phyloP scores from a whole-genome alignment of 495 filamentous ascomycete species.

The Xylaria nigripes region DNA sequence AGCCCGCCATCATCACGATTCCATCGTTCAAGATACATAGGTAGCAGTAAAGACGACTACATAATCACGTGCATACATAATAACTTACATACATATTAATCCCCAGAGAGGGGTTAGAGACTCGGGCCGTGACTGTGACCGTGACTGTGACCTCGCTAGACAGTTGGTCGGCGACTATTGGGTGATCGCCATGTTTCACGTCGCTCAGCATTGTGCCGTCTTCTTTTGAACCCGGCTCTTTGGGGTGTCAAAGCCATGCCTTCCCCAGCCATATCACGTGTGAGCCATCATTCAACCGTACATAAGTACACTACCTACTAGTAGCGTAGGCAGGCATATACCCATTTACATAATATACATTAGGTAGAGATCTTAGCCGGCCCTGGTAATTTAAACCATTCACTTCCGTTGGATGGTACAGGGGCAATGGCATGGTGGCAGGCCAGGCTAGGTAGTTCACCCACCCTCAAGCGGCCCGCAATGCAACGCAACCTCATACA shows the following conservation, averaged over 20 bases:
- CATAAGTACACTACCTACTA: too few relatives aligned
- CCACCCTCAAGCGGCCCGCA: slow-evolving; percentile 3
- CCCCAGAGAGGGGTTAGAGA: too few relatives aligned
- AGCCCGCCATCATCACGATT: not conserved
- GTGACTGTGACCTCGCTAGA: slow-evolving; percentile 1
- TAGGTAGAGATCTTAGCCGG: not conserved
- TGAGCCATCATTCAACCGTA: slow-evolving; percentile 4
- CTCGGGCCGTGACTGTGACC: not conserved
- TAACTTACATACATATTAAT: not conserved
- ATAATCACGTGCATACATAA: not conserved
- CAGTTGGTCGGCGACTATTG: not conserved
- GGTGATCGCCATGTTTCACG: slow-evolving; percentile 2
- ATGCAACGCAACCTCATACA: not conserved
- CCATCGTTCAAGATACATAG: not conserved
- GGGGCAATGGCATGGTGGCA: not conserved
- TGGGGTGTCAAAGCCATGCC: not conserved
- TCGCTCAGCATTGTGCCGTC: not conserved
- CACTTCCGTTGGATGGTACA: not conserved
- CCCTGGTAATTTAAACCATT: not conserved
- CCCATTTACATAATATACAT: too few relatives aligned
- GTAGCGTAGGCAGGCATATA: too few relatives aligned
- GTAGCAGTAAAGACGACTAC: not conserved
- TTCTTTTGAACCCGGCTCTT: not conserved
- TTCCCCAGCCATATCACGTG: slow-evolving; percentile 7
- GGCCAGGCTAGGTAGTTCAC: not conserved